Conservation (phyloP, 768 basidiomycete genomes). For the Pleurotus ostreatus region DNA sequence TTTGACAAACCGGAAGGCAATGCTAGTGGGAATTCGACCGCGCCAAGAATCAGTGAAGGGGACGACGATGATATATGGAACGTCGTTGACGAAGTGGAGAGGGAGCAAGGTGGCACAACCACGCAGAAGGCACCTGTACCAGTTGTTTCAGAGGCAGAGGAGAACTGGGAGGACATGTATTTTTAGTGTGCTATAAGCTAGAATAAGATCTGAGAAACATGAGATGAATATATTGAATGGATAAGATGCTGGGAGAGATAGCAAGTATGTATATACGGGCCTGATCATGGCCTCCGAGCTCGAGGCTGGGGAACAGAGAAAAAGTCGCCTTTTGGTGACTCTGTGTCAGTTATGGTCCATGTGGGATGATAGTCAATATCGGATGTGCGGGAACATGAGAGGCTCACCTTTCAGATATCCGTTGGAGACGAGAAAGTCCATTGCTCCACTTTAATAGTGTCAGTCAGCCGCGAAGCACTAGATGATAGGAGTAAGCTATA, state of each 20-base stretch:
- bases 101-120: conserved; percentile 18
- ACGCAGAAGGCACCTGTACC: conserved; percentile 12
- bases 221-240: no score
- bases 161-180: conserved; percentile 69
- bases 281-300: no score
- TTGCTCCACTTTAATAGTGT: background rate
- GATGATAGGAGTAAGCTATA: background rate
- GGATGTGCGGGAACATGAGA: background rate
- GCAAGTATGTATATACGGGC: no score
- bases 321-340: no score
- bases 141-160: conserved; percentile 24
- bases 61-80: conserved; percentile 76
- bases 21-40: background rate
- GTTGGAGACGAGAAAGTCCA: background rate
- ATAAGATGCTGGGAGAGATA: no score
- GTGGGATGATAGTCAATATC: no score
- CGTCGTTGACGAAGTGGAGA: conserved; percentile 53
- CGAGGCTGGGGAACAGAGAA: no score
- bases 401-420: background rate
- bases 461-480: background rate
- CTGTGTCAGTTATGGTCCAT: no score
- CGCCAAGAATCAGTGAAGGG: conserved; percentile 9
- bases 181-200: conserved; percentile 11
- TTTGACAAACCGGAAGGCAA: conserved; percentile 9
- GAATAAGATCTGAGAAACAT: no score